A percentile compares a stretch with the other conserved stretches of the same genome.
phyloP scores from a whole-genome alignment of 73 alveolate genomes.

The Paramecium primaurelia region DNA sequence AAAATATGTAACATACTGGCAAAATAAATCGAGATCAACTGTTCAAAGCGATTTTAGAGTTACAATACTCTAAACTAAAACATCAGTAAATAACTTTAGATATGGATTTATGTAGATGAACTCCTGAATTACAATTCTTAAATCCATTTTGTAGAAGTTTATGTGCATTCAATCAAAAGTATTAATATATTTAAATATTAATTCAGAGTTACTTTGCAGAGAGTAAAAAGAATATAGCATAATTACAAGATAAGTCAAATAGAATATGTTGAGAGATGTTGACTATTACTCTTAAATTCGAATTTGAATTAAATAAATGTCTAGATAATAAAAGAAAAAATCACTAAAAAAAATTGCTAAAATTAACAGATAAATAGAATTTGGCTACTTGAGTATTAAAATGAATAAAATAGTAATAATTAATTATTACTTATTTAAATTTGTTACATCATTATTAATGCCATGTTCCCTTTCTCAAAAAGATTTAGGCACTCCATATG shows the following conservation, averaged over 20 bases:
- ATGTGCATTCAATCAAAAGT: neutral
- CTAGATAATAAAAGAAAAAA: too few relatives aligned
- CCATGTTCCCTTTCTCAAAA: neutral
- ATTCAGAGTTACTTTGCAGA: neutral
- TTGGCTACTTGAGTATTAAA: neutral
- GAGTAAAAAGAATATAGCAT: neutral
- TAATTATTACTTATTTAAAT: neutral
- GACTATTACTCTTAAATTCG: neutral
- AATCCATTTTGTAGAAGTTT: neutral
- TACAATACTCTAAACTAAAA: neutral
- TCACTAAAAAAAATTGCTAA: too few relatives aligned
- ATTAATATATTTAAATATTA: neutral
- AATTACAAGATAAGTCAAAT: neutral
- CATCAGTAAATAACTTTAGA: neutral
- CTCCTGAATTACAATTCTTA: neutral
- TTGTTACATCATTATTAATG: neutral
- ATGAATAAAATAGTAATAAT: neutral
- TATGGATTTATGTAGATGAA: slow-evolving; percentile 14
- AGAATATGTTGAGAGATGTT: neutral
- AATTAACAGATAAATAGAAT: neutral
- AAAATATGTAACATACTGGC: neutral
- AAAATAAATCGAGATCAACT: neutral
- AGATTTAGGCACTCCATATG: slow-evolving; percentile 14
- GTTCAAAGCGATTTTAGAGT: neutral
- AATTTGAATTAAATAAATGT: neutral